Evolutionary conservation across 164 flowering plant species (phyloP).

Genomic region (Tetrastigma voinierianum): DNA sequence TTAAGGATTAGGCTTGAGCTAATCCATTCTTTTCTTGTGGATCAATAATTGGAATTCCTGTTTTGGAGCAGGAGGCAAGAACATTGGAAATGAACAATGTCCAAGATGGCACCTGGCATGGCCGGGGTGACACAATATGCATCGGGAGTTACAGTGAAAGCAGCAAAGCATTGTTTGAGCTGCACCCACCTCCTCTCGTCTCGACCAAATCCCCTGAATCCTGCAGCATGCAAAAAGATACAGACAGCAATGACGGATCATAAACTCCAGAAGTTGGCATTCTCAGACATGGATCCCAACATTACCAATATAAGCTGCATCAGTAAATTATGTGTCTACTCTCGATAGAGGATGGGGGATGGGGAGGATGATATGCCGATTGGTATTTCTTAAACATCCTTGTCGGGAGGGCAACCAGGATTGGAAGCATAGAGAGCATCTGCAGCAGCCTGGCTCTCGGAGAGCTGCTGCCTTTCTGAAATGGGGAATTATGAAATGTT

Average conservation of each 20-base stretch:
- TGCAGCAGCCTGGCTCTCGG: background rate
- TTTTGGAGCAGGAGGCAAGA: slow-evolving; percentile 67
- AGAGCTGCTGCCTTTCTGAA: background rate
- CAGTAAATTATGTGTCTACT: background rate
- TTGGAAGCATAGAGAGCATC: background rate
- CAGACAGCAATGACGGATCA: slow-evolving; percentile 14
- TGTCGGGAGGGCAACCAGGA: background rate
- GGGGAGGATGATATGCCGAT: background rate
- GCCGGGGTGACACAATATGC: slow-evolving; percentile 90
- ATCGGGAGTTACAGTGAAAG: slow-evolving; percentile 57
- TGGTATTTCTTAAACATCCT: background rate
- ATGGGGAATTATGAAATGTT: background rate
- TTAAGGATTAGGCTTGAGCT: too few relatives aligned
- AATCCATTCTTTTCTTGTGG: background rate
- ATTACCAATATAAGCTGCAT: background rate
- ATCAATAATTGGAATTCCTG: slow-evolving; percentile 5
- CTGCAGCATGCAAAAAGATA: slow-evolving; percentile 29
- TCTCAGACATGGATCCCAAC: slow-evolving; percentile 24
- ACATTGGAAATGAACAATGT: slow-evolving; percentile 95
- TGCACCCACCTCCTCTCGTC: slow-evolving; percentile 45
- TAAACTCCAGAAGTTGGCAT: slow-evolving; percentile 23
- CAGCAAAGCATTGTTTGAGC: slow-evolving; percentile 45
- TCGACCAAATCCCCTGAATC: slow-evolving; percentile 41
- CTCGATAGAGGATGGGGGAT: background rate
- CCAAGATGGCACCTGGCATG: slow-evolving; percentile 88